A percentile compares a stretch with the other conserved stretches of the same genome.
phyloP scores from a whole-genome alignment of 306 rosid genomes.

The Cercis canadensis region DNA sequence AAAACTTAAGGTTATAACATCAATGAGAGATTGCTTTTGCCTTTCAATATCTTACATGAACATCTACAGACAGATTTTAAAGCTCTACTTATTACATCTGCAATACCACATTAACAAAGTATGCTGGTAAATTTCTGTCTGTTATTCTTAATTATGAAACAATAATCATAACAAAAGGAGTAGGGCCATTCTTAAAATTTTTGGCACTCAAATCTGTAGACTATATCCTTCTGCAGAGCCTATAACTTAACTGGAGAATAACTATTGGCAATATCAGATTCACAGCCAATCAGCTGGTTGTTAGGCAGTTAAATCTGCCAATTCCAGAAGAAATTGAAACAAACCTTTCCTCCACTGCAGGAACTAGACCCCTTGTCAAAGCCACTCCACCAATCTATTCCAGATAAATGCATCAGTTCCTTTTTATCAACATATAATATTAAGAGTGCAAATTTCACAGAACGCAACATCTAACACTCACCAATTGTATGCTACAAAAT shows the following conservation, averaged over 20 bases:
- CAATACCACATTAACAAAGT: slow-evolving; percentile 13
- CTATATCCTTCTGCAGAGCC: background rate
- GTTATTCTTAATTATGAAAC: background rate
- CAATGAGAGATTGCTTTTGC: slow-evolving; percentile 11
- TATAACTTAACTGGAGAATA: background rate
- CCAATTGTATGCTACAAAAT: slow-evolving; percentile 97
- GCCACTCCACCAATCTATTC: slow-evolving; percentile 91
- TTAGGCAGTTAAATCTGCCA: slow-evolving; percentile 13
- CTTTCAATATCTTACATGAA: slow-evolving; percentile 25
- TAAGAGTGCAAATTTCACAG: slow-evolving; percentile 30
- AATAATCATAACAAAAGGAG: too few relatives aligned
- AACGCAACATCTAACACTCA: slow-evolving; percentile 51
- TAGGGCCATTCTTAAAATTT: too few relatives aligned
- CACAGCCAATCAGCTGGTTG: slow-evolving; percentile 23
- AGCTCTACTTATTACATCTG: background rate
- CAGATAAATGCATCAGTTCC: slow-evolving; percentile 45
- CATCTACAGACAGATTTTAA: background rate
- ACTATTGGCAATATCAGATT: slow-evolving; percentile 22
- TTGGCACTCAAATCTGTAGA: background rate
- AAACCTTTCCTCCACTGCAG: slow-evolving; percentile 95
- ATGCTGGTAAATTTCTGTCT: slow-evolving; percentile 5
- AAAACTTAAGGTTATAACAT: slow-evolving; percentile 20
- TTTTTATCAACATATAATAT: slow-evolving; percentile 32
- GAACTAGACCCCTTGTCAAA: slow-evolving; percentile 77
- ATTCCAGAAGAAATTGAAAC: slow-evolving; percentile 38